These are phyloP conservation scores for Penicillium sp. DNA, from an alignment of 2,329 filamentous ascomycete species.

Conservation along the genomic window DNA sequence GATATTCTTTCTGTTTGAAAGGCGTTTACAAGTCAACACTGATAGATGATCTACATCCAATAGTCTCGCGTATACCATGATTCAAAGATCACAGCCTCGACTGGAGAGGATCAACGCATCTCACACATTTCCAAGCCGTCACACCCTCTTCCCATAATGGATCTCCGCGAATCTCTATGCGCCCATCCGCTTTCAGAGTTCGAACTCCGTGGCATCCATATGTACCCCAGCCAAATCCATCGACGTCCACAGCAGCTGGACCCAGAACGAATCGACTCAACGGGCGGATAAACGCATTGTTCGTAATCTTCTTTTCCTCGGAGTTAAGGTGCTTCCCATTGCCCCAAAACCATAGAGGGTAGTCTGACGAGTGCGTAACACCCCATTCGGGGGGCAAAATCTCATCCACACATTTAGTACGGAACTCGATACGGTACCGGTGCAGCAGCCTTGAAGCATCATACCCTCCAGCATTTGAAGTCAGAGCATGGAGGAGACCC, in stretches of 20 bases:
- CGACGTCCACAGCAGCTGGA: neutral
- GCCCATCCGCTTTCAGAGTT: constrained; percentile 43
- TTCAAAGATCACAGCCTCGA: constrained; percentile 11
- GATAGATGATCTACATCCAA: no score
- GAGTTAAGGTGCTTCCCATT: constrained; percentile 40
- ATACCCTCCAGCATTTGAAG: constrained; percentile 34
- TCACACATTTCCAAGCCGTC: constrained; percentile 42
- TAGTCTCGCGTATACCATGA: no score
- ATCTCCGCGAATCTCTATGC: constrained; percentile 45
- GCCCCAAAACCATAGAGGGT: constrained; percentile 54
- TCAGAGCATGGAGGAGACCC: constrained; percentile 46
- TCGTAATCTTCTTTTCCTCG: constrained; percentile 43
- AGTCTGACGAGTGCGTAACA: constrained; percentile 51
- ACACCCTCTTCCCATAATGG: constrained; percentile 44
- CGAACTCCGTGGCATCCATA: constrained; percentile 35
- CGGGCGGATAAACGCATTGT: constrained; percentile 26
- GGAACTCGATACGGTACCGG: constrained; percentile 52
- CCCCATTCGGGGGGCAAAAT: constrained; percentile 45
- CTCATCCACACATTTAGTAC: constrained; percentile 44
- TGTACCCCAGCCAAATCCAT: constrained; percentile 26
- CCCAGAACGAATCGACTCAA: constrained; percentile 28
- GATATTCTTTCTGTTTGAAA: no score
- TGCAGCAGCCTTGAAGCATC: constrained; percentile 41
- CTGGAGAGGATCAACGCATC: constrained; percentile 14
- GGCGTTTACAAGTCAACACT: no score